Conservation (phyloP, 2,329 filamentous ascomycete species). For the Botrytis paeoniae region DNA sequence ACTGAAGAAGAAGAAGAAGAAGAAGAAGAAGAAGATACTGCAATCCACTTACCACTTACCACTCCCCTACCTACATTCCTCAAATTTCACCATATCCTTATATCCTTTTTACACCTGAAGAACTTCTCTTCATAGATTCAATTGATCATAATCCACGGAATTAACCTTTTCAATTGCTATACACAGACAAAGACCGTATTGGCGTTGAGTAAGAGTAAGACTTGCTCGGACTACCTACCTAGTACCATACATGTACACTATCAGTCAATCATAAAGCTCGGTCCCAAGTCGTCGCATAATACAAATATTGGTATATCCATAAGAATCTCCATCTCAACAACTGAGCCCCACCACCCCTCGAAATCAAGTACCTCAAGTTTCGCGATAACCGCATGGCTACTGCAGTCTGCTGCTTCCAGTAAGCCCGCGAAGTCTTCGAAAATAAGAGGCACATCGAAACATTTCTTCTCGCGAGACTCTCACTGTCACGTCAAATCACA, state of each 20-base stretch:
- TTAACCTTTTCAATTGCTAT: background rate
- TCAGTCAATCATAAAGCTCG: background rate
- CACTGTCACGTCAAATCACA: background rate
- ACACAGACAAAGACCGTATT: conserved; percentile 1
- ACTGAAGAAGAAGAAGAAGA: background rate
- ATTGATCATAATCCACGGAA: background rate
- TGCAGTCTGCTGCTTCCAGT: conserved; percentile 13
- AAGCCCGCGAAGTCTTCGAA: conserved; percentile 7
- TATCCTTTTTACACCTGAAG: background rate
- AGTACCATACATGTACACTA: background rate
- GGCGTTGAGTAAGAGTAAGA: background rate
- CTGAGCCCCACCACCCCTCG: conserved; percentile 10
- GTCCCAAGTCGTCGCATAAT: conserved; percentile 13
- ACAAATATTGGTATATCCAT: background rate
- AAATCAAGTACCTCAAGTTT: conserved; percentile 5
- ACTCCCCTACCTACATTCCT: background rate
- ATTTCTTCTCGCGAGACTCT: conserved; percentile 1
- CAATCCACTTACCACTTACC: background rate
- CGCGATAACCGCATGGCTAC: conserved; percentile 19
- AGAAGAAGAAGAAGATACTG: background rate
- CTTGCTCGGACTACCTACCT: background rate
- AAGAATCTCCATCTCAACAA: background rate
- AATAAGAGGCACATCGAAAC: background rate
- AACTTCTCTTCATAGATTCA: background rate
- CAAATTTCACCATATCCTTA: background rate